Conservation (phyloP, 1,284 basidiomycete species). For the Marasmius sp. region DNA sequence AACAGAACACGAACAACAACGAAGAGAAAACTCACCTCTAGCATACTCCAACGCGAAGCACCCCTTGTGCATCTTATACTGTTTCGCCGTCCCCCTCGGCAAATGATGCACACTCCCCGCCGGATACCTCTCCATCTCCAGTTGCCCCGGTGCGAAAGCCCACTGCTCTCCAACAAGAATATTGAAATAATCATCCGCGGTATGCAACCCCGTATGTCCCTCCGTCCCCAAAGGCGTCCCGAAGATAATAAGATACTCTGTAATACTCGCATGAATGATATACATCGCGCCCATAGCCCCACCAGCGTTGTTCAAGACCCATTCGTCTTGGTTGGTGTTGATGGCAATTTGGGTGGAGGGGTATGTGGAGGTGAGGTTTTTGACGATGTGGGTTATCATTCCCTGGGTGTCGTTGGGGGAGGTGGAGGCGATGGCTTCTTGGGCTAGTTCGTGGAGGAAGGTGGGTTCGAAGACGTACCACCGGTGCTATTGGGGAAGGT, state of each 20-base stretch:
- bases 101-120: conserved; percentile 87
- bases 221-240: conserved; percentile 96
- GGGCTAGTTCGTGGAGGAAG: conserved; percentile 65
- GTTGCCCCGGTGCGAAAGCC: conserved; percentile 81
- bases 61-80: conserved; percentile 96
- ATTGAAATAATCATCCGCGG: conserved; percentile 97
- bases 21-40: conserved; percentile 56
- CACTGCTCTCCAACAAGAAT: conserved; percentile 93
- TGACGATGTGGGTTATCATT: conserved; percentile 77
- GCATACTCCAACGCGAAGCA: conserved; percentile 97
- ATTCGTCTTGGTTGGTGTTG: conserved; percentile 73
- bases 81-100: conserved; percentile 82
- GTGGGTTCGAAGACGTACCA: conserved; percentile 76
- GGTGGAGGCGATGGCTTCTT: conserved; percentile 61
- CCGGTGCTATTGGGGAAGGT: conserved; percentile 37
- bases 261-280: conserved; percentile 92
- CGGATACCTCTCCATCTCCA: conserved; percentile 83
- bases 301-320: conserved; percentile 98
- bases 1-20: not conserved
- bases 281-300: conserved; percentile 99
- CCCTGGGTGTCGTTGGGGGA: conserved; percentile 63
- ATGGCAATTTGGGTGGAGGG: conserved; percentile 53
- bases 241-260: conserved; percentile 94
- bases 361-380: conserved; percentile 72
- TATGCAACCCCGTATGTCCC: conserved; percentile 92